Conservation (phyloP, 208 protist species). For the Crithidia mellificae region DNA sequence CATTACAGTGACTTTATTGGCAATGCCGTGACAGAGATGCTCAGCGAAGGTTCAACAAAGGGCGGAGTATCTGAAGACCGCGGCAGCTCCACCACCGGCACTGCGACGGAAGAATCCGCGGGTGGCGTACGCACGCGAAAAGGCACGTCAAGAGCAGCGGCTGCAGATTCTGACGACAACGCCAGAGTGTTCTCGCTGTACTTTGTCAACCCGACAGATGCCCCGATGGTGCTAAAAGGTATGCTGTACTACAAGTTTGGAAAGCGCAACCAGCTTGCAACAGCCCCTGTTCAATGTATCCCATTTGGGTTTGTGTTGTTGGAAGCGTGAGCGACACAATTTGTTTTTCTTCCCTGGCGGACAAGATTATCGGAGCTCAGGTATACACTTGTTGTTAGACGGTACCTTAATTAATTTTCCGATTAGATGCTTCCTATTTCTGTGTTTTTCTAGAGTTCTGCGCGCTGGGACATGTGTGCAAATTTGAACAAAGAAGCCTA, state of each 20-base stretch:
- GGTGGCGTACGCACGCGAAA: too few species aligned
- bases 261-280: constrained; percentile 27
- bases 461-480: too few species aligned
- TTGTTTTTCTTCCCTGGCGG: constrained; percentile 2
- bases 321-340: constrained; percentile 25
- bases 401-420: neutral
- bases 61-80: constrained; percentile 12
- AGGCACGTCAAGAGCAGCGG: neutral
- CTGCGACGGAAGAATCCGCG: too few species aligned
- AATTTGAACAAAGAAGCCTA: too few species aligned
- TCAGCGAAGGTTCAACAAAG: constrained; percentile 13
- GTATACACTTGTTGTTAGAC: too few species aligned
- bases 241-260: constrained; percentile 75
- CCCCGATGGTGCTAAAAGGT: constrained; percentile 72
- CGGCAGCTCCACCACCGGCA: too few species aligned
- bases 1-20: constrained; percentile 26
- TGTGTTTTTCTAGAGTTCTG: too few species aligned
- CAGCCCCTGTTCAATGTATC: constrained; percentile 54
- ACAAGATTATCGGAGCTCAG: too few species aligned
- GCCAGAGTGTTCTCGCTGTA: constrained; percentile 53
- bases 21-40: constrained; percentile 10
- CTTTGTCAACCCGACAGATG: constrained; percentile 61
- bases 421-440: neutral
- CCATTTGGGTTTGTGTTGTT: constrained; percentile 63
- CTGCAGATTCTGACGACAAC: neutral